These are phyloP conservation scores for Primulina tabacum DNA, from an alignment of 257 asterid species.

Conservation along the genomic window DNA sequence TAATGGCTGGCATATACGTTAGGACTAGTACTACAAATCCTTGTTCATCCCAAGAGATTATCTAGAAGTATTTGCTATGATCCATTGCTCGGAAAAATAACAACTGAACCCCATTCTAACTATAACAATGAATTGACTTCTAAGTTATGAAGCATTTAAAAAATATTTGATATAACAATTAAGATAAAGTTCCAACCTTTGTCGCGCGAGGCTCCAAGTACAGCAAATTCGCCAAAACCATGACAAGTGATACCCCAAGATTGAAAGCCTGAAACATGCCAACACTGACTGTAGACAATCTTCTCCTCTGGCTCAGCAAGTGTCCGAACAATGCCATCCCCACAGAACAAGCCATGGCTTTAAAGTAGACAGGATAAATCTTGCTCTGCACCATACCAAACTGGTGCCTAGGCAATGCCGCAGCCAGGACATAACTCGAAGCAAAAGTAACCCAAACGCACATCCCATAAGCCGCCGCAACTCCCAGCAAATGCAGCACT, in stretches of 20 bases:
- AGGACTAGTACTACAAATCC: not conserved
- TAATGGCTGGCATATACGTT: too few relatives aligned
- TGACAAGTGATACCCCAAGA: conserved; percentile 43
- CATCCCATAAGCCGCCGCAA: conserved; percentile 64
- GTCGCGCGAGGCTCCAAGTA: conserved; percentile 72
- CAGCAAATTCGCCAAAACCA: conserved; percentile 47
- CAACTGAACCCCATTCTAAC: too few relatives aligned
- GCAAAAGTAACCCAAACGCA: conserved; percentile 69
- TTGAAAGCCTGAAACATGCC: conserved; percentile 38
- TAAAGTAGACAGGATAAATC: conserved; percentile 72
- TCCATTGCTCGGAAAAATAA: too few relatives aligned
- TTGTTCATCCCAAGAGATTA: not conserved
- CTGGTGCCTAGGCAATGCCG: conserved; percentile 65
- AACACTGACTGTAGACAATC: not conserved
- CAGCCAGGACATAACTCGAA: conserved; percentile 64
- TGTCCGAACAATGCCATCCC: conserved; percentile 58
- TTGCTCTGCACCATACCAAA: conserved; percentile 68
- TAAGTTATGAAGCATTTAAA: too few relatives aligned
- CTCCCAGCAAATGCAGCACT: conserved; percentile 46
- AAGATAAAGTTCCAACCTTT: conserved; percentile 39
- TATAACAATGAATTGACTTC: not conserved
- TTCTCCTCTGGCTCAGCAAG: conserved; percentile 32
- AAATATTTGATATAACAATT: too few relatives aligned
- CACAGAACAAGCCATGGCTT: conserved; percentile 57
- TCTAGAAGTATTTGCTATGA: too few relatives aligned